Evolutionary conservation across 2,329 filamentous ascomycete species (phyloP), one percentile per base, ranked within the genome.

Genomic region (Phialophora macrospora): DNA sequence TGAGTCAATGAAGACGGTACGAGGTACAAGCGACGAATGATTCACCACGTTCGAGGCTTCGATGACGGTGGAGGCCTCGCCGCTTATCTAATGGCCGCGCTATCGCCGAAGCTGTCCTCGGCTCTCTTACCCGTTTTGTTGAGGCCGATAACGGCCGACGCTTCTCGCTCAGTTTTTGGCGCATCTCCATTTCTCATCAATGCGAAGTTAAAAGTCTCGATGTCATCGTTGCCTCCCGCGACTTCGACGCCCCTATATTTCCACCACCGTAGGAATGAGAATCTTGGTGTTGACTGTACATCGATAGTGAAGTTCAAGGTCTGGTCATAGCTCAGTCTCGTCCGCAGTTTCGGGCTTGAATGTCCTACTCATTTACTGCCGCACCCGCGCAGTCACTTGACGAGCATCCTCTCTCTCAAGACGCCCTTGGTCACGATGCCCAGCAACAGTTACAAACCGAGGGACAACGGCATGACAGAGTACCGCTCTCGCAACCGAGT

Each of bases 391-490:
- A 67, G 60, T 59, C 65, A 28, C 54, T 65, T 55, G 67, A 70
- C 62, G 62, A 68, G 41, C 63, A 64, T 51, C 48, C 52, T 52
- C 57, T 55, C 61, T 60, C 66, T 14, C 51, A 70, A 60, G 49
- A 63, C 64, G 60, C 65, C 41, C 62, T 67, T 54, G 63, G 60
- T 24, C 65, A 69, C 58, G 64, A 69, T 69, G 67, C 52, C 44
- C 62, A 62, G 26, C 55, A 52, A 30, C 59, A 46, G 22, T 34
- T 24, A 52, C 62, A 55, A 28, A 9, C 44, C 32, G 26, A 68
- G 26, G 71, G 70, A 63, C 71, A 71, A 64, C 68, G 66, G 58
- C 71, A 73, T 72, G 72, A 73, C 67, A 70, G 72, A 72, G 61
- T 71, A 70, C 68, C 41, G 44, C 24, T 65, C 69, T 46, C 62